Conservation (phyloP, 768 basidiomycete genomes). For the Pulveroboletus sp. region DNA sequence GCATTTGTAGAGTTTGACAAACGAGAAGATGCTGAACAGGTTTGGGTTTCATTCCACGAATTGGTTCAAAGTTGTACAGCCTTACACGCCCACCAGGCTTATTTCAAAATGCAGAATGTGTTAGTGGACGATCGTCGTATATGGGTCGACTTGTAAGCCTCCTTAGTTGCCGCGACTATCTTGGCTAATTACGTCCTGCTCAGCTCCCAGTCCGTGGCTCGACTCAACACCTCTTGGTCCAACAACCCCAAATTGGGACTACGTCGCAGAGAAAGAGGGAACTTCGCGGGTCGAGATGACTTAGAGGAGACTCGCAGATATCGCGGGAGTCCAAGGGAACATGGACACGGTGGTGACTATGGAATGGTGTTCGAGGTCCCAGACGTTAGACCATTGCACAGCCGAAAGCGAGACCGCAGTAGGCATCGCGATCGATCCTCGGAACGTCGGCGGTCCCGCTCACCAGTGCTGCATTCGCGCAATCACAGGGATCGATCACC, state of each 20-base stretch:
- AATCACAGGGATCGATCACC: conserved; percentile 30
- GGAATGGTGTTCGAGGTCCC: conserved; percentile 85
- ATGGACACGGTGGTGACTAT: conserved; percentile 41
- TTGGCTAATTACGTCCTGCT: conserved; percentile 17
- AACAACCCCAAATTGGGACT: conserved; percentile 63
- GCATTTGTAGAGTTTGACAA: conserved; percentile 99
- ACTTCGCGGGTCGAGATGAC: conserved; percentile 72
- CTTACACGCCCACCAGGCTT: conserved; percentile 54
- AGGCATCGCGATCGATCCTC: conserved; percentile 43
- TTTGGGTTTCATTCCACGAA: conserved; percentile 32
- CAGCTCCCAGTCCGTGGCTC: conserved; percentile 92
- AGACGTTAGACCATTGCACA: conserved; percentile 32
- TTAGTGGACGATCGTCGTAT: conserved; percentile 95
- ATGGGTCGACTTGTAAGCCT: conserved; percentile 96
- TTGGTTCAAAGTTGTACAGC: not conserved
- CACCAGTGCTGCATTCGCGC: conserved; percentile 21
- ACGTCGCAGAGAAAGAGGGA: conserved; percentile 32
- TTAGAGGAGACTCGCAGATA: conserved; percentile 71
- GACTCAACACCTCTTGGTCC: conserved; percentile 77
- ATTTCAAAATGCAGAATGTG: conserved; percentile 99
- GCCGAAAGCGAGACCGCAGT: conserved; percentile 47
- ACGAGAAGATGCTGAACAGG: conserved; percentile 90
- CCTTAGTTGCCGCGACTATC: conserved; percentile 2
- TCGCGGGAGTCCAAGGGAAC: conserved; percentile 35
- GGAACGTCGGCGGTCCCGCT: conserved; percentile 24